Evolutionary conservation across 495 filamentous ascomycete species (phyloP), one percentile per base, ranked within the genome.

Genomic region (Xylaria flabelliformis): DNA sequence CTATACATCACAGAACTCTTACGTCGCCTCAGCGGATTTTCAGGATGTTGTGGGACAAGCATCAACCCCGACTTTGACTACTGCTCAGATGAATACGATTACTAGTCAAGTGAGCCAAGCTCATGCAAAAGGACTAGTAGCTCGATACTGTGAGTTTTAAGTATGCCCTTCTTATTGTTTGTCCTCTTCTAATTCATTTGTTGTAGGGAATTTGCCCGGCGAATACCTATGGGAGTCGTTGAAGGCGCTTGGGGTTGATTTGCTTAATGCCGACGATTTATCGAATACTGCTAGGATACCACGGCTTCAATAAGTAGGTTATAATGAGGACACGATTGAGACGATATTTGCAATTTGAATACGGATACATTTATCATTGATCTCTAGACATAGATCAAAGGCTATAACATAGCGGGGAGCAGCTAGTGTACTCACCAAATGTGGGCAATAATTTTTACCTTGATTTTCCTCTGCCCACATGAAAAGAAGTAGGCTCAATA

Each of bases 181-280:
- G 4, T 29, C 0, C 24, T 62, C n/a, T 4, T 42, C 53, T 59
- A 59, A 69, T 26, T 48, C 26, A 13, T 61, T 42, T 17, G 44
- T 17, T 6, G 13, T 29, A 79, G 78, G 75, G 39, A 74, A 80
- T 19, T 83, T 88, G 64, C 76, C 91, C 74, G 84, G 92, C 26
- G 90, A 94, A 81, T 85, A 90, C 74, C 79, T 94, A 12, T 95
- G 92, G 92, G 83, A 88, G 56, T 83, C 90, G 19, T 76, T 95
- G 29, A 82, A 86, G 24, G 80, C 82, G 24, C 90, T 92, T 66
- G 92, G 92, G 0, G 90, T 91, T 50, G 86, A 89, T 70, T 75
- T 91, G 46, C 81, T 94, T 62, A 94, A 92, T 81, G 92, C 87
- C 0, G 92, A 94, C 83, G 91, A 94, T 80, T 77, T 94, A 67